Base-by-base conservation (phyloP, 257 asterid species). In the Cynanchum wilfordii region DNA sequence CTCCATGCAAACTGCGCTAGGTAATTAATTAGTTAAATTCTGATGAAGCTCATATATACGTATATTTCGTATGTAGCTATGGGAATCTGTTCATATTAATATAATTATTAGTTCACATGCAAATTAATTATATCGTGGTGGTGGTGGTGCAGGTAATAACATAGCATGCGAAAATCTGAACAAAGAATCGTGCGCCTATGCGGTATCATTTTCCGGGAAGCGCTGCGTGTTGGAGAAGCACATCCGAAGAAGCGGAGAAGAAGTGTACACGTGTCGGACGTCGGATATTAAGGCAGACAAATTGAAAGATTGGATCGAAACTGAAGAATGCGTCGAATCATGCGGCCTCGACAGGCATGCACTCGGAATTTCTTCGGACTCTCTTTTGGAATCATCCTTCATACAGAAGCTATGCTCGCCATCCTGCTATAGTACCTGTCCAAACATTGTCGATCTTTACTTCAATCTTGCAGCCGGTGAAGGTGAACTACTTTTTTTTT, bases 381-480 rank as follows among this genome's bases (percentile, higher is more conserved):
- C 86, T n/a, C 87, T 92, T 16, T 33, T 90, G 20, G 96, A 90
- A 10, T 68, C 87, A 75, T 81, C 49, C 0, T 90, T 92, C 54
- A 81, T 84, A 22, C 76, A 54, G 1, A 85, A 82, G 70, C 88
- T 92, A 33, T 92, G 98, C 86, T 90, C 98, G 27, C 17, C 81
- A 15, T 75, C 73, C 11, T 92, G 98, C 84, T 90, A 86, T 30
- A 40, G 2, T 15, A 63, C 16, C 57, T 92, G 98, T 81, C 94
- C 93, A 11, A 92, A 88, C 80, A 68, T 92, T 22, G 81, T 86
- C 33, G 96, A 92, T 68, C 92, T 90, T 72, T 90, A 87, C 86
- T 89, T 90, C 92, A 90, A 84, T 74, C 96, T 89, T 38, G 97
- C 96, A 20, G 93, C 91, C 3, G 93, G 91, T 2, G 96, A 89